A percentile compares a stretch with the other conserved stretches of the same genome.
phyloP scores from a whole-genome alignment of 805 yeast species.

The Candida caryicola region DNA sequence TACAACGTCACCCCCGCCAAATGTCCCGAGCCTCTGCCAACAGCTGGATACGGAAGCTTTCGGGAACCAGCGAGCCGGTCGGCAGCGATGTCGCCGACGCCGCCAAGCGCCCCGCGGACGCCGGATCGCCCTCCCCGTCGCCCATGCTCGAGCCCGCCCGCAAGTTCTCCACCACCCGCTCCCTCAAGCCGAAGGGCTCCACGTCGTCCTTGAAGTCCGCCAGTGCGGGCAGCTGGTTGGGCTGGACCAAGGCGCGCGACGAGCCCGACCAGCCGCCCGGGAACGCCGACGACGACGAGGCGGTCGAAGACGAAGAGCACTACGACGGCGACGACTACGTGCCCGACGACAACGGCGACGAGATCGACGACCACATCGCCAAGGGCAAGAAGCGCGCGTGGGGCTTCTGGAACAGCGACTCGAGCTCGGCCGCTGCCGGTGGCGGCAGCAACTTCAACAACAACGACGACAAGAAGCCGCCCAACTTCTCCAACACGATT shows the following conservation, averaged over 20 bases:
- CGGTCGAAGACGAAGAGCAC: constrained; percentile 14
- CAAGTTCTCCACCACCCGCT: not conserved
- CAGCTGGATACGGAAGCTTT: constrained; percentile 1
- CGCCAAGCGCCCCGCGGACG: too few species aligned
- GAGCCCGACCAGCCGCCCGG: constrained; percentile 10
- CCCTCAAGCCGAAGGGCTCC: constrained; percentile 18
- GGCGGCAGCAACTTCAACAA: constrained; percentile 9
- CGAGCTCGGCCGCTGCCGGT: constrained; percentile 2
- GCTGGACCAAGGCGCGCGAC: constrained; percentile 19
- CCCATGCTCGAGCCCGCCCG: not conserved
- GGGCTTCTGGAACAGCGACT: constrained; percentile 34
- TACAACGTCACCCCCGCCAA: too few species aligned
- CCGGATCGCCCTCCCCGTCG: too few species aligned
- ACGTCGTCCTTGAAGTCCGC: constrained; percentile 23
- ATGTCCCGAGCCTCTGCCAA: constrained; percentile 3
- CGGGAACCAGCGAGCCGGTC: too few species aligned
- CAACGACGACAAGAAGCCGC: constrained; percentile 5
- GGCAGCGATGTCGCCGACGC: too few species aligned
- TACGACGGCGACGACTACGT: constrained; percentile 20
- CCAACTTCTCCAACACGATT: constrained; percentile 24
- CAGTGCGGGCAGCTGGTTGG: constrained; percentile 25
- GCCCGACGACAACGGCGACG: constrained; percentile 30
- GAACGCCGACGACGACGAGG: constrained; percentile 13
- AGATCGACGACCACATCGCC: constrained; percentile 29
- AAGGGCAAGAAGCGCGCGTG: constrained; percentile 28